Evolutionary conservation across 2,329 filamentous ascomycete genomes (phyloP), one percentile per base, ranked within the genome.

Genomic region (Exserohilum turcica): DNA sequence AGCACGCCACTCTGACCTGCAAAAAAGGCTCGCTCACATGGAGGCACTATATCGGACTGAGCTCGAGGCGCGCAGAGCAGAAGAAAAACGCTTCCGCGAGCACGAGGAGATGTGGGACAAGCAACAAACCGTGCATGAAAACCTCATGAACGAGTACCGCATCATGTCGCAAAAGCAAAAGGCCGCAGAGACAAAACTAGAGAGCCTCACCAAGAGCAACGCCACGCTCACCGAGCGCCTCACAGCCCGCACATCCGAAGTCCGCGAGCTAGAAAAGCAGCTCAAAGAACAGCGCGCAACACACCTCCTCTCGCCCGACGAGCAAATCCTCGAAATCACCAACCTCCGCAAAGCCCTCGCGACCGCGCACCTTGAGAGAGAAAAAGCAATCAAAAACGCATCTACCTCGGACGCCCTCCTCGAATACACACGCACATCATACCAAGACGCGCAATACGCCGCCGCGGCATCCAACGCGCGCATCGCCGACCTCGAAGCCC

Each of bases 361-460:
- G 10, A 46, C 58, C 1, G 52, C 60, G 2, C 59, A 59, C 10
- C 48, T 54, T 6, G 60, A 63, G 6, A 63, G 61, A 7, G 48
- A 59, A 9, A 57, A 60, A n/a, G 69, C 68, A 3, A 60, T 76
- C 6, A 73, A 72, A 35, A 67, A 65, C 4, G 68, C 64, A 5
- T 59, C 68, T 8, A 65, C 65, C 32, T 61, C 67, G 6, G 68
- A 76, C 10, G 56, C 67, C 12, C 82, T 86, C 3, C 74, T 80
- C 21, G 82, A 85, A 1, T 90, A 86, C 62, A 75, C 79, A 10
- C 80, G 83, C 46, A 77, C 78, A 3, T 76, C 80, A 8, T 90
- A 89, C 62, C 86, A 61, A 27, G 45, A 44, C 6, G 62, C 63
- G 6, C 52, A 60, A 31, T 56, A 60, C 2, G 29, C 46, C 0